These are phyloP conservation scores for Globisporangium takayamanum DNA, from an alignment of 352 stramenopile species.

Conservation along the genomic window DNA sequence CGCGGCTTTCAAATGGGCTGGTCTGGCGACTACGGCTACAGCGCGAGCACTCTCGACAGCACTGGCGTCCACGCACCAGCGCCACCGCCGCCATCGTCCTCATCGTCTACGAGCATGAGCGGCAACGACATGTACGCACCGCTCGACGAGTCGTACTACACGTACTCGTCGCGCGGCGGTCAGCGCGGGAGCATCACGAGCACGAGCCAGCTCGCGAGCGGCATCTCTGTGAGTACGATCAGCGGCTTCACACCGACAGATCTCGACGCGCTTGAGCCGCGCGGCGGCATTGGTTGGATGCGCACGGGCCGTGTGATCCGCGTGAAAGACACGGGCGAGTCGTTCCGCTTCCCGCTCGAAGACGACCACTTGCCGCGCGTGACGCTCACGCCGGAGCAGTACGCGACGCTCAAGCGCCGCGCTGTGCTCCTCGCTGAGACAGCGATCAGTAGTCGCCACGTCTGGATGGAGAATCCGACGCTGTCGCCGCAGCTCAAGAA, in stretches of 20 bases:
- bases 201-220: neutral
- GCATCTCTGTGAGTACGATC: constrained; percentile 1
- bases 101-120: neutral
- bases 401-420: constrained; percentile 24
- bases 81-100: neutral
- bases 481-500: constrained; percentile 44
- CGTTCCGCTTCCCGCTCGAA: constrained; percentile 68
- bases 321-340: constrained; percentile 64
- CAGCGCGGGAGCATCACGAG: constrained; percentile 24
- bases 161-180: constrained; percentile 12
- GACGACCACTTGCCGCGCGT: constrained; percentile 45
- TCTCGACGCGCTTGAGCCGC: constrained; percentile 13
- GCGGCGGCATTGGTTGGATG: constrained; percentile 54
- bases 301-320: constrained; percentile 61
- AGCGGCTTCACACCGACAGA: neutral
- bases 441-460: constrained; percentile 33
- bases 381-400: constrained; percentile 24
- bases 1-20: constrained; percentile 1
- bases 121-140: constrained; percentile 1
- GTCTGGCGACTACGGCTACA: neutral
- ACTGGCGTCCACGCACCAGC: neutral
- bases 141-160: constrained; percentile 12
- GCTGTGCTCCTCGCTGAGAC: constrained; percentile 29
- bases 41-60: neutral
- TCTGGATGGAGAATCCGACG: constrained; percentile 72